Conservation (phyloP, 345 rosid genomes). For the Populus tremula region DNA sequence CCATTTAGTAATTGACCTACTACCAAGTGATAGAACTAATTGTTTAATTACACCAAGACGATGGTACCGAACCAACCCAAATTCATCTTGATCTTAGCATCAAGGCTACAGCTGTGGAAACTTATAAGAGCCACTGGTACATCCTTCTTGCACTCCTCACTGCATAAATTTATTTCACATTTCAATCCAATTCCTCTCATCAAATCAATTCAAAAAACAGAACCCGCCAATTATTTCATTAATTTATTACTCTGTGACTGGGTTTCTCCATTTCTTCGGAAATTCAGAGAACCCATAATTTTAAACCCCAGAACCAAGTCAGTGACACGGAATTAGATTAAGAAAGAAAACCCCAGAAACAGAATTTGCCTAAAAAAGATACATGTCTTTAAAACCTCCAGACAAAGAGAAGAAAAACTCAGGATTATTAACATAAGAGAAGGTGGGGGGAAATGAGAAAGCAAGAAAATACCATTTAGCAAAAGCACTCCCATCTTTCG, state of each 20-base stretch:
- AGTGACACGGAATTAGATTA: neutral
- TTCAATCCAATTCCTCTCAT: neutral
- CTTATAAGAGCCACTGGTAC: conserved; percentile 77
- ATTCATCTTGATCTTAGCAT: conserved; percentile 74
- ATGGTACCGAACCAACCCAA: conserved; percentile 38
- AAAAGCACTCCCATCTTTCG: conserved; percentile 84
- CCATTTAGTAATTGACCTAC: neutral
- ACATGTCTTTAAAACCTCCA: neutral
- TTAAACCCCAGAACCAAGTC: neutral
- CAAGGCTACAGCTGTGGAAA: conserved; percentile 85
- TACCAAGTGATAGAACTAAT: neutral
- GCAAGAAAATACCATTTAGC: conserved; percentile 52
- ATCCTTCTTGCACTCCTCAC: conserved; percentile 70
- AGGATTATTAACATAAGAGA: neutral
- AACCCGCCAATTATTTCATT: neutral
- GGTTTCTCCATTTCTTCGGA: too few relatives aligned
- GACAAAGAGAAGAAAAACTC: neutral
- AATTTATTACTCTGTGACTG: neutral
- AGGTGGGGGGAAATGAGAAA: neutral
- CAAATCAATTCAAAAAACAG: neutral
- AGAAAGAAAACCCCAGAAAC: too few relatives aligned
- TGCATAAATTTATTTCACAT: conserved; percentile 17
- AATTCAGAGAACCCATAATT: neutral
- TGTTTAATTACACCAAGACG: too few relatives aligned
- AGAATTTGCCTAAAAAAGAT: neutral